A percentile compares a stretch with the other conserved stretches of the same genome.
These are phyloP conservation scores for Trichoderma sp. DNA, from an alignment of 2,329 filamentous ascomycete genomes.

Conservation along the genomic window DNA sequence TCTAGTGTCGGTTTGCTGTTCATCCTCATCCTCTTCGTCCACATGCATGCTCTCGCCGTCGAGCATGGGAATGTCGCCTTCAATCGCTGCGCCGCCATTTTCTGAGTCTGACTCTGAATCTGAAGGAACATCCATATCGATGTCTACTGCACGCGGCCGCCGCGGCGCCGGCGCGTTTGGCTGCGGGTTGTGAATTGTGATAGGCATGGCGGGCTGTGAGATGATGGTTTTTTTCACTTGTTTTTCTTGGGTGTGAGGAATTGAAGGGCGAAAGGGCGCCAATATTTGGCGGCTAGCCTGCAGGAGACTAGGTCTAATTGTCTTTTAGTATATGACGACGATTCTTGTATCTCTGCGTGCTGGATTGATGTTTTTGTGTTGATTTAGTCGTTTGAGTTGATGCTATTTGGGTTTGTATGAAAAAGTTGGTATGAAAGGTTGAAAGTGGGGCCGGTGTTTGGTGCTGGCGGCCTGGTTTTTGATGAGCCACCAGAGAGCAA, in stretches of 20 bases:
- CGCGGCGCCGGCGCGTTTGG: constrained; percentile 32
- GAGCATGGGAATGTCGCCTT: constrained; percentile 49
- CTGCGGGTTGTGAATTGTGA: constrained; percentile 49
- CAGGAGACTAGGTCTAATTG: not conserved
- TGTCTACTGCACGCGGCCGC: constrained; percentile 16
- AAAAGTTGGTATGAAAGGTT: constrained; percentile 24
- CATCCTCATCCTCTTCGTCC: constrained; percentile 29
- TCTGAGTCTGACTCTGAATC: constrained; percentile 44
- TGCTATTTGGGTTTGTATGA: constrained; percentile 7
- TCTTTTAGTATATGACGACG: not conserved
- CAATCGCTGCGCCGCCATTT: constrained; percentile 46
- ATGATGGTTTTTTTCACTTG: not conserved
- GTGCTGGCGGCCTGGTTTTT: not conserved
- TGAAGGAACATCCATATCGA: constrained; percentile 34
- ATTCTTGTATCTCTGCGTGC: not conserved
- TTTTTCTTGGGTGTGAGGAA: not conserved
- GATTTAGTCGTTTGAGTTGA: not conserved
- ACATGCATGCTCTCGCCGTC: constrained; percentile 42
- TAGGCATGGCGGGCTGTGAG: constrained; percentile 43
- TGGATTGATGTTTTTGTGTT: not conserved
- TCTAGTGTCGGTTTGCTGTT: constrained; percentile 23
- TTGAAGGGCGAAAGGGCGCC: not conserved
- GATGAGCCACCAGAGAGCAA: not conserved
- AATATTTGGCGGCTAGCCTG: not conserved
- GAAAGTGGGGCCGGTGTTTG: constrained; percentile 32